A percentile compares a stretch with the other conserved stretches of the same genome.
These are phyloP conservation scores for Puccinia brachypodii DNA, from an alignment of 1,284 basidiomycete genomes.

Conservation along the genomic window DNA sequence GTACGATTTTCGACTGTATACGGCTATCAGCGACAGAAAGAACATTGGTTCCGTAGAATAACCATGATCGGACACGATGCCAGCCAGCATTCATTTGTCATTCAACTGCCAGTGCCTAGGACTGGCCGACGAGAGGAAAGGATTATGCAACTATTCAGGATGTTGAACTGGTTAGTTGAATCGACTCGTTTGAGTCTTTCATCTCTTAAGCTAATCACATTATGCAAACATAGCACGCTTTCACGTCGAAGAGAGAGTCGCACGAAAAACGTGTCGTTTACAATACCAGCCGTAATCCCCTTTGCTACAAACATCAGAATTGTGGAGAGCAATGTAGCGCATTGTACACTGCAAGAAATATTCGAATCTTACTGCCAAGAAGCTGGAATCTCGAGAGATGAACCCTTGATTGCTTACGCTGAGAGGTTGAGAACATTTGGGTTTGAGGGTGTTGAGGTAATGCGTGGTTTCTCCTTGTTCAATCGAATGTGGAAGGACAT, in stretches of 20 bases:
- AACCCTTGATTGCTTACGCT: conserved; percentile 77
- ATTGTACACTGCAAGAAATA: conserved; percentile 87
- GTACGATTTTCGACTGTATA: conserved; percentile 86
- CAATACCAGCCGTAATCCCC: conserved; percentile 82
- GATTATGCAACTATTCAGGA: conserved; percentile 85
- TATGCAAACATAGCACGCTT: conserved; percentile 66
- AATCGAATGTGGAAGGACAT: background rate
- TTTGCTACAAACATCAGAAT: conserved; percentile 81
- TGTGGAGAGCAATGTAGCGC: conserved; percentile 86
- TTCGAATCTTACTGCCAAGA: conserved; percentile 85
- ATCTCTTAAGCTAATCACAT: conserved; percentile 17
- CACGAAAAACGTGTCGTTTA: conserved; percentile 87
- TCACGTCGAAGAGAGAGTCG: conserved; percentile 86
- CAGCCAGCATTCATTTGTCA: conserved; percentile 80
- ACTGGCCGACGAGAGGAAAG: conserved; percentile 91
- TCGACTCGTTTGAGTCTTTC: conserved; percentile 52
- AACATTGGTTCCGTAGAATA: conserved; percentile 85
- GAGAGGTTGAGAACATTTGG: conserved; percentile 59
- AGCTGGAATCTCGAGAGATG: conserved; percentile 77
- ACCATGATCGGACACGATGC: conserved; percentile 92
- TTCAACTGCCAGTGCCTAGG: conserved; percentile 83
- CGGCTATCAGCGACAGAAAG: conserved; percentile 79
- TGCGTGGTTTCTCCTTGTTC: conserved; percentile 2
- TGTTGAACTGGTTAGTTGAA: conserved; percentile 77
- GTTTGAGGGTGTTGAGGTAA: conserved; percentile 68